Evolutionary conservation across 768 basidiomycete species (phyloP), one percentile per base, ranked within the genome.

Genomic region (Tricholoma hemisulphureum): DNA sequence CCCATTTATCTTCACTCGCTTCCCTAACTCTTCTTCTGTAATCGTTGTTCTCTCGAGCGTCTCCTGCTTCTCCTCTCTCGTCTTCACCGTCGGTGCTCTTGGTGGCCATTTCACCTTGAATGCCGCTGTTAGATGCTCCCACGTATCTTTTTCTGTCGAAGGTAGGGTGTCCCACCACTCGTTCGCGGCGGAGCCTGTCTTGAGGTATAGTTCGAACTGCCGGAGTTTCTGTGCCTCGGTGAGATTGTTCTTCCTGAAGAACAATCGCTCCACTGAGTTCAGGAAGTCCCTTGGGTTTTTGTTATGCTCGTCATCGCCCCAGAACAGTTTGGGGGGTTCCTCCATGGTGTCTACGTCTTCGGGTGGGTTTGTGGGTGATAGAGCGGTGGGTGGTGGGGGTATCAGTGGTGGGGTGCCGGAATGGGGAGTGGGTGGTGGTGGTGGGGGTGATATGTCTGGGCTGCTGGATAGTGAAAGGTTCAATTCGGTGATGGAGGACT

Each of bases 201-300:
- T 66, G 31, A 66, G 43, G 13, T 50, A 28, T 11, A 59, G 29
- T 34, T 34, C 32, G 20, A 66, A 57, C 14, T 23, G 20, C 3
- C 20, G 10, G 13, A 63, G 23, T 39, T 63, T 63, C 11, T 58
- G 51, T 1, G 16, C 32, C 5, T 62, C 61, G 2, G 56, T 14
- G 20, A 45, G 13, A 8, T 20, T 56, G 10, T 49, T 51, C 6
- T 53, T 59, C 18, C 29, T 29, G 28, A 62, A 14, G 23, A 61
- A 56, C 9, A 21, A 41, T 3, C 37, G 41, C 45, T 62, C 51
- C 8, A 65, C 28, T 1, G 57, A 39, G 20, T 65, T 64, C 24
- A 64, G 56, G 35, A 65, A 65, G 52, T 67, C 64, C 51, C 64
- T 62, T 1, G 64, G 58, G 58, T 64, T 54, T 24, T 55, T 57